These are phyloP conservation scores for Cruciata laevipes DNA, from an alignment of 257 asterid genomes.

Conservation along the genomic window DNA sequence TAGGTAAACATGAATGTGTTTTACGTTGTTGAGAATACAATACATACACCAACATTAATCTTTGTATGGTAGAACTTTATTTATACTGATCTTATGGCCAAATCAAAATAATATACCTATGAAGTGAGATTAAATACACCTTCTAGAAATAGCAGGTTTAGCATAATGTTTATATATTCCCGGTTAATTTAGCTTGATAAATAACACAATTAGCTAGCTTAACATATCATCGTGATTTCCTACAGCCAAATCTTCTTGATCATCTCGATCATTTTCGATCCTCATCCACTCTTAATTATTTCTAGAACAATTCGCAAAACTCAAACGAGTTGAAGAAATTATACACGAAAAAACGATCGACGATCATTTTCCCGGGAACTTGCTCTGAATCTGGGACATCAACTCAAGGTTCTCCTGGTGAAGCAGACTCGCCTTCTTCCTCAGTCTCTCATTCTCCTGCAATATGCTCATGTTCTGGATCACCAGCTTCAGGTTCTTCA, in stretches of 20 bases:
- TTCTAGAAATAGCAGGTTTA: not conserved
- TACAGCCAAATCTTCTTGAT: not conserved
- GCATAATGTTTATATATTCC: not conserved
- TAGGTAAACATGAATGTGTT: too few relatives aligned
- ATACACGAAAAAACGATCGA: not conserved
- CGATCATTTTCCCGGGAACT: slow-evolving; percentile 14
- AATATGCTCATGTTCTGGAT: slow-evolving; percentile 66
- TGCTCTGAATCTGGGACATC: slow-evolving; percentile 38
- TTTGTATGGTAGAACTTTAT: too few relatives aligned
- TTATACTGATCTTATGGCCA: too few relatives aligned
- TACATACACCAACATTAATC: too few relatives aligned
- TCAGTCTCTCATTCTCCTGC: slow-evolving; percentile 56
- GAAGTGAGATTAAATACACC: too few relatives aligned
- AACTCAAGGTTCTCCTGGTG: slow-evolving; percentile 66
- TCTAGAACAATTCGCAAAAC: slow-evolving; percentile 11
- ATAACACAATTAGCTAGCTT: not conserved
- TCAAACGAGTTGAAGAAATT: slow-evolving; percentile 6
- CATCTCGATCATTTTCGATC: too few relatives aligned
- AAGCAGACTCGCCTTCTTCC: slow-evolving; percentile 53
- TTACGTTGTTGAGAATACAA: too few relatives aligned
- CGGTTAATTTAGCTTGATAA: too few relatives aligned
- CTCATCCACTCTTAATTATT: slow-evolving; percentile 9
- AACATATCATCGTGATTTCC: too few relatives aligned
- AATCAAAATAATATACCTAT: too few relatives aligned
- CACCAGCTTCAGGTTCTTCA: slow-evolving; percentile 61